Evolutionary conservation across 148 eudicot species (phyloP).

Genomic region (Persicaria tinctoria): DNA sequence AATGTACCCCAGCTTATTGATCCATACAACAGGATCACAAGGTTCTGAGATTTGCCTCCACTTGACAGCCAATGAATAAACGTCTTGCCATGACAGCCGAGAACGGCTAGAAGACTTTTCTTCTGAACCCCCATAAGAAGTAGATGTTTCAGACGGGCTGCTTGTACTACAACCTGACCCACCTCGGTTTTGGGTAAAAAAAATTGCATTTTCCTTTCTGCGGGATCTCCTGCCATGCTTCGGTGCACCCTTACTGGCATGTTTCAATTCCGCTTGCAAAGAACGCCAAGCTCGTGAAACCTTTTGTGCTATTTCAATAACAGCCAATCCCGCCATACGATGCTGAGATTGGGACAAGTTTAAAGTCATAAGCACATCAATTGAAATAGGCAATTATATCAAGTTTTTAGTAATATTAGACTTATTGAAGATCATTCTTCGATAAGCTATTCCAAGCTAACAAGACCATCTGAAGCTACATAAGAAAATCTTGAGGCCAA

Average conservation of each 20-base stretch:
- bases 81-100: constrained; percentile 74
- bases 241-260: constrained; percentile 52
- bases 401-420: background rate
- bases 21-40: constrained; percentile 97
- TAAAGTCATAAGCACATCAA: constrained; percentile 3
- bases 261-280: constrained; percentile 68
- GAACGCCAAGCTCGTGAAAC: constrained; percentile 91
- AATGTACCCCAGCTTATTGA: constrained; percentile 80
- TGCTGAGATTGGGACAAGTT: constrained; percentile 40
- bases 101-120: constrained; percentile 64
- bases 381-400: constrained; percentile 4
- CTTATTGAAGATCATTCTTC: background rate
- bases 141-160: constrained; percentile 53
- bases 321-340: constrained; percentile 99
- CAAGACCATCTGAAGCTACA: background rate
- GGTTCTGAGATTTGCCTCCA: constrained; percentile 99
- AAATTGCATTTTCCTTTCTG: constrained; percentile 54
- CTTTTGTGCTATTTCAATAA: constrained; percentile 95
- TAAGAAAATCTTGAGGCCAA: background rate
- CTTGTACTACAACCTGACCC: constrained; percentile 94
- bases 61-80: constrained; percentile 83
- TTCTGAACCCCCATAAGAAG: constrained; percentile 41
- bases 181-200: constrained; percentile 83
- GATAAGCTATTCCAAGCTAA: background rate
- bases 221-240: constrained; percentile 66